Evolutionary conservation across 2,329 filamentous ascomycete species (phyloP), one percentile per base, ranked within the genome.

Genomic region (Penicillium sp.): DNA sequence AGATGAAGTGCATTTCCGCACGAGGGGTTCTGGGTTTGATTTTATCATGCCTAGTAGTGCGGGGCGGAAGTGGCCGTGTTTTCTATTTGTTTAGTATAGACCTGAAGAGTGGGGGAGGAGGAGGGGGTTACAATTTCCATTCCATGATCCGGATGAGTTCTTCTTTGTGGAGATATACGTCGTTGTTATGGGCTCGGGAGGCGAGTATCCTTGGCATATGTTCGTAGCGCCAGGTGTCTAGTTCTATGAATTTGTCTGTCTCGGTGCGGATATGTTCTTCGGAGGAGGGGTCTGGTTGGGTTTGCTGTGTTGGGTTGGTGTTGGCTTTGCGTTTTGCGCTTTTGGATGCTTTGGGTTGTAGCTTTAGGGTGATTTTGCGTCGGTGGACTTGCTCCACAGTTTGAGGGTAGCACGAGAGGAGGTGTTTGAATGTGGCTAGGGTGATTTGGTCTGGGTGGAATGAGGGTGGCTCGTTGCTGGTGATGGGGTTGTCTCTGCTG

Each of bases 211-310:
- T 45, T 0, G 71, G 70, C 15, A 74, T 50, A 10, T 32, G 53
- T 23, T 63, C 61, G 56, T 72, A 75, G 27, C 73, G 62, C 66
- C 68, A 73, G 8, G 45, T 40, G 55, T 75, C 71, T 24, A 73
- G 52, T 28, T 62, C 42, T 6, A 68, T 29, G 24, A 68, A 71
- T 6, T 57, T 60, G 0, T 60, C 45, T 28, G 62, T 46, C 32
- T 63, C 63, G 31, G 44, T 56, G 8, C 49, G 24, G 23, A 58
- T 57, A 7, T 47, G 29, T 25, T 52, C 46, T 23, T 59, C 42
- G n/a, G 54, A 44, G 0, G 48, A 29, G 6, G 51, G 12, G 33
- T 41, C 37, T 6, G 46, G 42, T 2, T 50, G 39, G 25, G 4
- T 27, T 12, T 43, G 49, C 28, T 40, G 39, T 15, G 33, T 27